Conservation (phyloP, 768 basidiomycete genomes). For the Termitomyces titanicus region DNA sequence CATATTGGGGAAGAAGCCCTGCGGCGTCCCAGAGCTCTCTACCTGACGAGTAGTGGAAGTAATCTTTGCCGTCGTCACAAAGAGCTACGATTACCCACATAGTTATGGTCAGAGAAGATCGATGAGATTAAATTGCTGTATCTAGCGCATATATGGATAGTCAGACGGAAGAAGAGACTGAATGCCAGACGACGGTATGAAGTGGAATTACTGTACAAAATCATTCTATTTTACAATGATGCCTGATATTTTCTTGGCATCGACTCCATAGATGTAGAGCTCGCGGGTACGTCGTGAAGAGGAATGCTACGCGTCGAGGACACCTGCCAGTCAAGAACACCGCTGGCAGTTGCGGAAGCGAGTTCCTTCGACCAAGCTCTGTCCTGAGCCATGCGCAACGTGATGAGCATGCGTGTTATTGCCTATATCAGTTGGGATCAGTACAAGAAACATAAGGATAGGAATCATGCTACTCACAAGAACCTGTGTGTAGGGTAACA, state of each 20-base stretch:
- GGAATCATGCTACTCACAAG: constrained; percentile 9
- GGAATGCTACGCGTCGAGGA: constrained; percentile 33
- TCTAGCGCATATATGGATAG: background rate
- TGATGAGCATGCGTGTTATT: constrained; percentile 36
- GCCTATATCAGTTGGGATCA: constrained; percentile 3
- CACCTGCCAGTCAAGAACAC: constrained; percentile 36
- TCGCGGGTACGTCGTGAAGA: constrained; percentile 19
- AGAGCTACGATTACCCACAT: no score
- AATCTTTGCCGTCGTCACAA: no score
- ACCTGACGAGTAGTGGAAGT: background rate
- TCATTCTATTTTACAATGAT: constrained; percentile 5
- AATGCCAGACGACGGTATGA: background rate
- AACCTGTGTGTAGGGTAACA: constrained; percentile 17
- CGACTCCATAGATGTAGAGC: constrained; percentile 9
- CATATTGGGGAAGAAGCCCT: background rate
- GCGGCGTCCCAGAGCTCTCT: background rate
- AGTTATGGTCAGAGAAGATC: background rate
- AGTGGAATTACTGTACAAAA: constrained; percentile 9
- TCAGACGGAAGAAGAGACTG: no score
- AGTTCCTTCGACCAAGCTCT: constrained; percentile 36
- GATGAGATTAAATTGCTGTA: background rate
- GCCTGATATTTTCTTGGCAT: constrained; percentile 14
- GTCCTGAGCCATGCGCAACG: constrained; percentile 36
- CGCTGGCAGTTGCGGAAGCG: constrained; percentile 25
- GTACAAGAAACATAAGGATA: background rate